A percentile compares a stretch with the other conserved stretches of the same genome.
These are phyloP conservation scores for Neurospora sp. DNA, from an alignment of 495 filamentous ascomycete genomes.

Conservation along the genomic window DNA sequence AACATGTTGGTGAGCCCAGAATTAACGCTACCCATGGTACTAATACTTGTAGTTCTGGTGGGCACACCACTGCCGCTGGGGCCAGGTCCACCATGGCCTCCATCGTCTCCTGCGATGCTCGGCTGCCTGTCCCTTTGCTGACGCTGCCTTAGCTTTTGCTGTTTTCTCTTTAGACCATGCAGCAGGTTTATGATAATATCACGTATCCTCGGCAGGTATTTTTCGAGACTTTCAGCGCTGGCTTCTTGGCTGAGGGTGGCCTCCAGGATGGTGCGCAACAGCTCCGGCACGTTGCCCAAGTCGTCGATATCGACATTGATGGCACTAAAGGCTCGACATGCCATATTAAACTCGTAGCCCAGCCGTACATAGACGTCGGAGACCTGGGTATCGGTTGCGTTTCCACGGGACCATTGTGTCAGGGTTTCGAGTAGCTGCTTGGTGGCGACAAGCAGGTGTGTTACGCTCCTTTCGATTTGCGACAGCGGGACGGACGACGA, in stretches of 20 bases:
- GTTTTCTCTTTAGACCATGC: conserved; percentile 92
- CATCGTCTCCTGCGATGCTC: conserved; percentile 25
- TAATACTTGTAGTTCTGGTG: conserved; percentile 54
- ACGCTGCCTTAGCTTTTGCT: conserved; percentile 77
- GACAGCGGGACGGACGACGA: conserved; percentile 49
- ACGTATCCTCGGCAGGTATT: conserved; percentile 81
- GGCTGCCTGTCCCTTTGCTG: conserved; percentile 57
- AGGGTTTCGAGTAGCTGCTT: conserved; percentile 96
- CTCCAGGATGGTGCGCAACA: conserved; percentile 81
- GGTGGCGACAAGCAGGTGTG: conserved; percentile 91
- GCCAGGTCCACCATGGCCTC: conserved; percentile 2
- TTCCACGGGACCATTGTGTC: conserved; percentile 89
- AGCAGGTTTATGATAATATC: conserved; percentile 98
- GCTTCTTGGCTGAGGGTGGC: conserved; percentile 95
- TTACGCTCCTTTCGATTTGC: conserved; percentile 97
- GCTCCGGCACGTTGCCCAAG: conserved; percentile 88
- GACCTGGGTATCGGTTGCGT: conserved; percentile 84
- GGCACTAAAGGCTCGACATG: conserved; percentile 87
- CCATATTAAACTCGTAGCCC: conserved; percentile 98
- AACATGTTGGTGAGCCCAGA: conserved; percentile 55
- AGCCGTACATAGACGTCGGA: conserved; percentile 96
- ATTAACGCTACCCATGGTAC: conserved; percentile 50
- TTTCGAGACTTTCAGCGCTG: conserved; percentile 80
- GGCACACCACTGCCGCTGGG: conserved; percentile 10
- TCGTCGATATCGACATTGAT: conserved; percentile 93